Percentiles rank a stretch among this genome's conserved stretches.
Conservation (phyloP, 1,139 yeast species). For the Saccharomyces hybrid region DNA sequence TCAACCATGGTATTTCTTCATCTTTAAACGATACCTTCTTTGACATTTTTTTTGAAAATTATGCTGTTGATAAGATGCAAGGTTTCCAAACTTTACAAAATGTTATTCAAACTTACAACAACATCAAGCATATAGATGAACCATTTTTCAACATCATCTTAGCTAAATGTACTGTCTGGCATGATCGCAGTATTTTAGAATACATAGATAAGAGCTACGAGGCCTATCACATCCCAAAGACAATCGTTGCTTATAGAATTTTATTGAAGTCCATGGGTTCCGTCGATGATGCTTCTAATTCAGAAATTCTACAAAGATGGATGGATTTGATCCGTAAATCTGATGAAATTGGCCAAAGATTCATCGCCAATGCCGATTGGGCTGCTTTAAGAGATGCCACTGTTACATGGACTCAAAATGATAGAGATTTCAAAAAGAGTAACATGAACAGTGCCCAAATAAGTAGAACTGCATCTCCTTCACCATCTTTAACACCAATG, state of each 20-base stretch:
- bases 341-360: constrained; percentile 47
- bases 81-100: constrained; percentile 54
- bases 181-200: no score
- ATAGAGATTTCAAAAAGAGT: constrained; percentile 13
- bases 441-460: constrained; percentile 10
- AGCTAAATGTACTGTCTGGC: no score
- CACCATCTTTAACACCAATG: constrained; percentile 10
- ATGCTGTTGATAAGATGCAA: constrained; percentile 47
- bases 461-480: constrained; percentile 7
- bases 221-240: constrained; percentile 41
- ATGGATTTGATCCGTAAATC: constrained; percentile 46
- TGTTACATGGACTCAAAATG: constrained; percentile 37
- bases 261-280: constrained; percentile 68
- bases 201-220: no score
- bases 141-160: no score
- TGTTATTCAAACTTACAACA: constrained; percentile 50
- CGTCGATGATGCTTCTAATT: constrained; percentile 44
- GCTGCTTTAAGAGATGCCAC: constrained; percentile 78
- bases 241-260: constrained; percentile 71
- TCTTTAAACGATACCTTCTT: constrained; percentile 66
- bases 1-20: constrained; percentile 58
- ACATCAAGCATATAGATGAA: constrained; percentile 36
- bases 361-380: constrained; percentile 83
- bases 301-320: constrained; percentile 57
- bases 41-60: constrained; percentile 55